These are phyloP conservation scores for Pleomassaria siparia DNA, from an alignment of 2,329 filamentous ascomycete species.

Conservation along the genomic window DNA sequence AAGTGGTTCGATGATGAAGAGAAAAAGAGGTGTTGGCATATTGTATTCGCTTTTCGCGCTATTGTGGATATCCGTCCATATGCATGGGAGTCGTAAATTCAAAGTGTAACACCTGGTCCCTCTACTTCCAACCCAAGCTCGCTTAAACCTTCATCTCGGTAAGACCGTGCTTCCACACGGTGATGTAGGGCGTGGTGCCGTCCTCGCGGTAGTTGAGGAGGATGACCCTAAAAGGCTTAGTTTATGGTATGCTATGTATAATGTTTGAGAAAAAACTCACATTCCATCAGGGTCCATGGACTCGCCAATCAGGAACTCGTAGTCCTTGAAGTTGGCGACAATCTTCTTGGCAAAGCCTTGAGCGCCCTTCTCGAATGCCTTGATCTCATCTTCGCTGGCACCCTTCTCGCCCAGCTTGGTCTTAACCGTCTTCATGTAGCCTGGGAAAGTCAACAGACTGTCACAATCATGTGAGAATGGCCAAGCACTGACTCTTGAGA, in stretches of 20 bases:
- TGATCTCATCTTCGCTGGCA: constrained; percentile 66
- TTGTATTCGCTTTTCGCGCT: constrained; percentile 35
- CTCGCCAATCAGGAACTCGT: constrained; percentile 90
- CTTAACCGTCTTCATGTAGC: constrained; percentile 92
- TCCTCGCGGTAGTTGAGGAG: constrained; percentile 98
- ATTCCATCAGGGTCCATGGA: constrained; percentile 92
- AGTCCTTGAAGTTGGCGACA: constrained; percentile 87
- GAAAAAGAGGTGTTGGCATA: neutral
- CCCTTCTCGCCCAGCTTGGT: constrained; percentile 73
- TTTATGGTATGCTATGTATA: neutral
- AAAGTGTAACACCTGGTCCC: constrained; percentile 17
- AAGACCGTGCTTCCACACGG: constrained; percentile 94
- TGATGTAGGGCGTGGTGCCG: constrained; percentile 84
- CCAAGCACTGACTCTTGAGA: constrained; percentile 74
- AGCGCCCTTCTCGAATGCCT: constrained; percentile 78
- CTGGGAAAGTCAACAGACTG: constrained; percentile 46
- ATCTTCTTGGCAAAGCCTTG: constrained; percentile 78
- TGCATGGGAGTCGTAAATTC: constrained; percentile 43
- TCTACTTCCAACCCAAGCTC: constrained; percentile 7
- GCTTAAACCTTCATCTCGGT: constrained; percentile 85
- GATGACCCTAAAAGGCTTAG: constrained; percentile 62
- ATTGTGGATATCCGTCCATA: constrained; percentile 37
- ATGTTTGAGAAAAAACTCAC: constrained; percentile 58
- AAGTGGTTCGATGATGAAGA: neutral
- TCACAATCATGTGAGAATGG: neutral